Percentiles rank a stretch among this genome's conserved stretches.
These are phyloP conservation scores for Logfia minima DNA, from an alignment of 129 eudicot species.

Conservation along the genomic window DNA sequence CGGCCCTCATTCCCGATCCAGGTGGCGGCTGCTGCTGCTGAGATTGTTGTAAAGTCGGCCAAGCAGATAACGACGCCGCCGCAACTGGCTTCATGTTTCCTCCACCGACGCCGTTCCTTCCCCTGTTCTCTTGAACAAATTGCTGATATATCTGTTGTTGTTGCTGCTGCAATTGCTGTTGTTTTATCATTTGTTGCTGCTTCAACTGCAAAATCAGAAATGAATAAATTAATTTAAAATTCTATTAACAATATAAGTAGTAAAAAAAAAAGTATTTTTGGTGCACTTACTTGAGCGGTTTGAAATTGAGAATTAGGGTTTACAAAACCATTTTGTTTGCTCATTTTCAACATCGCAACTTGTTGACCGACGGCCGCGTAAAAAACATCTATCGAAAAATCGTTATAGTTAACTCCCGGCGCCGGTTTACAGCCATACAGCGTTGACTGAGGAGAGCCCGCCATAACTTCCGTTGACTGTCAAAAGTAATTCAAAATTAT, in stretches of 20 bases:
- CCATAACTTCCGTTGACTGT: conserved; percentile 42
- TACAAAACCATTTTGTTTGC: conserved; percentile 20
- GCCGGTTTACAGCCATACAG: conserved; percentile 50
- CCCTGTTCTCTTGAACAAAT: conserved; percentile 33
- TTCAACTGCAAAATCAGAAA: conserved; percentile 25
- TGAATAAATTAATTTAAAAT: background rate
- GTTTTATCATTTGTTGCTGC: conserved; percentile 44
- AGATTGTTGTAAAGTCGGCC: conserved; percentile 76
- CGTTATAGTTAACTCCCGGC: conserved; percentile 28
- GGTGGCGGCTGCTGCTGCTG: conserved; percentile 36
- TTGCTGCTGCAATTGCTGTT: conserved; percentile 29
- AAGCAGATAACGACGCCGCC: conserved; percentile 34
- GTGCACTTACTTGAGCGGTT: conserved; percentile 48
- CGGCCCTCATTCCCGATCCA: conserved; percentile 64
- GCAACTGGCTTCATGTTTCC: conserved; percentile 12
- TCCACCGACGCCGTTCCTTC: conserved; percentile 18
- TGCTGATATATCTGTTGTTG: conserved; percentile 25
- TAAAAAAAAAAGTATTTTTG: no score
- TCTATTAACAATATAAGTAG: background rate
- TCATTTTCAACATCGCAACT: conserved; percentile 57
- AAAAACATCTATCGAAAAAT: conserved; percentile 45
- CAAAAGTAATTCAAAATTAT: background rate
- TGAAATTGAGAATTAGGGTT: conserved; percentile 25
- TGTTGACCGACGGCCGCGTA: conserved; percentile 65
- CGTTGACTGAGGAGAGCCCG: conserved; percentile 81